Conservation (phyloP, 495 filamentous ascomycete species). For the Tricharina praecox region DNA sequence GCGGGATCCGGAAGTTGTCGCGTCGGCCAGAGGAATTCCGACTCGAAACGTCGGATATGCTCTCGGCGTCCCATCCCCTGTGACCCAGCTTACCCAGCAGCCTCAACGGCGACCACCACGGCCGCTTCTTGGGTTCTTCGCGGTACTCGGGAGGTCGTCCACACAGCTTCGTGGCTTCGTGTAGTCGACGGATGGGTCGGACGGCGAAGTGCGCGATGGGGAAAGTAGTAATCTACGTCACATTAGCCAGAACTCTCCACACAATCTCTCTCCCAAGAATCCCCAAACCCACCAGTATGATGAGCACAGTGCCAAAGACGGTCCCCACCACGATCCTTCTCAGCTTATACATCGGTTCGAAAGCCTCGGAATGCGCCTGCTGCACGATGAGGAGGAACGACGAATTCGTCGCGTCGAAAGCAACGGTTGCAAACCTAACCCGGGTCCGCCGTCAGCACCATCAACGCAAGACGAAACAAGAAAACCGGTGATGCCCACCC, state of each 20-base stretch:
- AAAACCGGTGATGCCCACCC: constrained; percentile 2
- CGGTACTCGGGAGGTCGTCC: constrained; percentile 8
- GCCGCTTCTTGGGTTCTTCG: constrained; percentile 5
- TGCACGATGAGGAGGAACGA: constrained; percentile 73
- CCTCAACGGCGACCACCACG: not conserved
- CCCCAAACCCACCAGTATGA: constrained; percentile 44
- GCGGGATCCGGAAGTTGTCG: constrained; percentile 52
- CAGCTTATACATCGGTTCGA: constrained; percentile 50
- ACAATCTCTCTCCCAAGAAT: no score
- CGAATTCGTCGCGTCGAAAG: constrained; percentile 30
- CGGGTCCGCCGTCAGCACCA: not conserved
- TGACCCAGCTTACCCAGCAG: not conserved
- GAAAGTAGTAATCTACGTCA: constrained; percentile 27
- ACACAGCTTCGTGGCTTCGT: constrained; percentile 6
- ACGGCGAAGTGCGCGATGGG: constrained; percentile 67
- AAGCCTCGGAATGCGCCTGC: constrained; percentile 54
- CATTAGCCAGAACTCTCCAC: no score
- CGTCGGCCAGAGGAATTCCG: constrained; percentile 9
- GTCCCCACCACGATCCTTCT: constrained; percentile 64
- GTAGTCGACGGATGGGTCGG: constrained; percentile 60
- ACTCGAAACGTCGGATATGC: constrained; percentile 2
- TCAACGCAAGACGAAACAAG: not conserved
- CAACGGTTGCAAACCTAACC: constrained; percentile 2
- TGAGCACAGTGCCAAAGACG: constrained; percentile 63
- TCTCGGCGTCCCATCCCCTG: not conserved